These are phyloP conservation scores for Rhodotorula graminis DNA, from an alignment of 768 basidiomycete genomes.

Conservation along the genomic window DNA sequence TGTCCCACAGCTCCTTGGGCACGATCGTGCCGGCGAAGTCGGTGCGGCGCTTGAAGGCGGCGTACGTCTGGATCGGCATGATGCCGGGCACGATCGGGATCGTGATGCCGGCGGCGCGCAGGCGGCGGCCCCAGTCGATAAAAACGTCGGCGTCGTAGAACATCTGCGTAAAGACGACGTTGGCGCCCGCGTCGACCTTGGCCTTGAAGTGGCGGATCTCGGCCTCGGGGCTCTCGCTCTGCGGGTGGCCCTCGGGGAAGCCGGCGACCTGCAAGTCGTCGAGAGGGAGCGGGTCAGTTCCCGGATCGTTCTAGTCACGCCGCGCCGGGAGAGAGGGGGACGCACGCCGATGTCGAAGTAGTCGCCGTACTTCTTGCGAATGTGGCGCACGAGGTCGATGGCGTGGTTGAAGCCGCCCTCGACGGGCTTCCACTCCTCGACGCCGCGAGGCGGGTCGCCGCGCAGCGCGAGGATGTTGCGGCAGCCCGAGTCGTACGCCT, in stretches of 20 bases:
- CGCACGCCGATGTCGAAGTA: conserved; percentile 91
- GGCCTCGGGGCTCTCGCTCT: conserved; percentile 54
- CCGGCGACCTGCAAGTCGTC: conserved; percentile 51
- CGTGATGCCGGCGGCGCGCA: conserved; percentile 62
- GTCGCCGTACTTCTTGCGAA: conserved; percentile 74
- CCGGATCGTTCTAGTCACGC: too few species aligned
- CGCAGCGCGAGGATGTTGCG: conserved; percentile 86
- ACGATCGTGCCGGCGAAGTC: conserved; percentile 79
- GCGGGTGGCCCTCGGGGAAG: conserved; percentile 78
- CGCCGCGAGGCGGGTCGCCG: conserved; percentile 88
- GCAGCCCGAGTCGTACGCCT: conserved; percentile 73
- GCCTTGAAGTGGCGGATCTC: conserved; percentile 61
- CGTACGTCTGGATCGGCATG: conserved; percentile 96
- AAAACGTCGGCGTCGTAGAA: conserved; percentile 95
- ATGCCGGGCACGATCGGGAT: conserved; percentile 91
- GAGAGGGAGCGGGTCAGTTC: neutral
- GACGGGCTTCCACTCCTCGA: conserved; percentile 82
- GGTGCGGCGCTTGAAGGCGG: conserved; percentile 82
- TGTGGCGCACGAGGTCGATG: conserved; percentile 82
- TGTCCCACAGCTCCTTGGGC: conserved; percentile 61
- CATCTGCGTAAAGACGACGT: conserved; percentile 91
- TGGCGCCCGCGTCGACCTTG: conserved; percentile 91
- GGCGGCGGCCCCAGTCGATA: conserved; percentile 73
- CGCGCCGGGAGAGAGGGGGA: conserved; percentile 43
- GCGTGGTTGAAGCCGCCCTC: conserved; percentile 80